Percentiles rank a stretch among this genome's conserved stretches.
phyloP scores from a whole-genome alignment of 2,329 filamentous ascomycete species.

The Parastagonospora nodorum region DNA sequence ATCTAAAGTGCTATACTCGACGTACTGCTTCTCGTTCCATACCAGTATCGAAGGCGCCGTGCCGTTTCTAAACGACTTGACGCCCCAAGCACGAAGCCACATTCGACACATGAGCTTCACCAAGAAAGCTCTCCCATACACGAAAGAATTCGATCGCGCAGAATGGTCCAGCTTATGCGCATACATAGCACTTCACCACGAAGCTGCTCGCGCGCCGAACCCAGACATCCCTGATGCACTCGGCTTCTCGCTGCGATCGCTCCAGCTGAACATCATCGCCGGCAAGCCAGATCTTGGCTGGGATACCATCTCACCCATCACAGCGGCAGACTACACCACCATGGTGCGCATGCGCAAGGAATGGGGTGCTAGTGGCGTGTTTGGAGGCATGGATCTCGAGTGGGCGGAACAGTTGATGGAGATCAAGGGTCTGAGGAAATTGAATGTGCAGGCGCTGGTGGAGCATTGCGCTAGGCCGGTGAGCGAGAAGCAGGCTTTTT shows the following conservation, averaged over 20 bases:
- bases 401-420: conserved; percentile 63
- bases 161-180: conserved; percentile 61
- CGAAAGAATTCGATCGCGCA: conserved; percentile 60
- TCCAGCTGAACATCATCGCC: conserved; percentile 59
- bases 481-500: conserved; percentile 61
- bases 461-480: conserved; percentile 60
- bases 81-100: conserved; percentile 53
- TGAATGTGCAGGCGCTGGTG: conserved; percentile 60
- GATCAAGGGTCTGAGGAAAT: conserved; percentile 55
- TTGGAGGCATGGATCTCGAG: conserved; percentile 50
- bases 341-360: conserved; percentile 34
- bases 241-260: conserved; percentile 16
- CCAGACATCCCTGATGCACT: not conserved
- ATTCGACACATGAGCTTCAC: conserved; percentile 59
- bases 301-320: conserved; percentile 50
- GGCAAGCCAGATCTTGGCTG: conserved; percentile 57
- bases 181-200: conserved; percentile 33
- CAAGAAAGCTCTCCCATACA: conserved; percentile 60
- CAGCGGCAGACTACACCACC: conserved; percentile 24
- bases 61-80: conserved; percentile 64
- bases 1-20: conserved; percentile 60
- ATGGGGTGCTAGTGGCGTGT: conserved; percentile 23
- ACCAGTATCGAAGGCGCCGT: conserved; percentile 64
- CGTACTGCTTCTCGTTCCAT: conserved; percentile 64
- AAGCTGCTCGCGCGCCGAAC: not conserved